Percentiles rank a stretch among this genome's conserved stretches.
These are phyloP conservation scores for Fusarium graminum DNA, from an alignment of 2,329 filamentous ascomycete genomes.

Conservation along the genomic window DNA sequence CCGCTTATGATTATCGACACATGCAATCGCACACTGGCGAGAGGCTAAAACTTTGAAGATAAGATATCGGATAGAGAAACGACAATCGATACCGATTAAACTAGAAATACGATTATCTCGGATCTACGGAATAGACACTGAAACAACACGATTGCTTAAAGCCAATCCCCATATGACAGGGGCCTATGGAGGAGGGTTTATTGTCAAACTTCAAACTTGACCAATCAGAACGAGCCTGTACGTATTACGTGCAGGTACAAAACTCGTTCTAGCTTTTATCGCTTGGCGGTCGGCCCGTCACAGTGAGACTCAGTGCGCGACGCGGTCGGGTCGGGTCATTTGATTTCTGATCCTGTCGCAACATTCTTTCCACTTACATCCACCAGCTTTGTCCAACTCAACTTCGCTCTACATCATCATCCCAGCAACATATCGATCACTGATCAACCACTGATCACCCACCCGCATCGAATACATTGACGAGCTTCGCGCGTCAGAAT, in stretches of 20 bases:
- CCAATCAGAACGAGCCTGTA: constrained; percentile 28
- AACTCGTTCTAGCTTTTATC: constrained; percentile 29
- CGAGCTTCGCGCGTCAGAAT: constrained; percentile 19
- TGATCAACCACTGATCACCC: neutral
- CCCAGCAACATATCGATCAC: neutral
- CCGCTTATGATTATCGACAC: no score
- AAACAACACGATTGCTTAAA: constrained; percentile 14
- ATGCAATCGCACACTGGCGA: no score
- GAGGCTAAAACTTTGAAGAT: neutral
- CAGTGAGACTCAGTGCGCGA: constrained; percentile 33
- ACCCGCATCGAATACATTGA: neutral
- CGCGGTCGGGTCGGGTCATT: constrained; percentile 27
- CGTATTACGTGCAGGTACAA: constrained; percentile 33
- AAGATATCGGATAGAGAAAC: neutral
- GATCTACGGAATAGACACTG: constrained; percentile 1
- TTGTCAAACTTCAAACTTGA: constrained; percentile 1
- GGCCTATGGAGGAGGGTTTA: constrained; percentile 13
- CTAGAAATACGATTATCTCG: constrained; percentile 5
- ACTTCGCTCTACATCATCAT: neutral
- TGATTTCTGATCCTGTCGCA: constrained; percentile 31
- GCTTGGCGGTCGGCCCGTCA: constrained; percentile 25
- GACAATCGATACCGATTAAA: constrained; percentile 5
- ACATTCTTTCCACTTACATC: constrained; percentile 21
- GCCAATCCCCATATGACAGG: constrained; percentile 15
- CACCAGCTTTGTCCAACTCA: constrained; percentile 1